A percentile compares a stretch with the other conserved stretches of the same genome.
Evolutionary conservation across 805 yeast species (phyloP).

Genomic region (Wickerhamiella lipophila): DNA sequence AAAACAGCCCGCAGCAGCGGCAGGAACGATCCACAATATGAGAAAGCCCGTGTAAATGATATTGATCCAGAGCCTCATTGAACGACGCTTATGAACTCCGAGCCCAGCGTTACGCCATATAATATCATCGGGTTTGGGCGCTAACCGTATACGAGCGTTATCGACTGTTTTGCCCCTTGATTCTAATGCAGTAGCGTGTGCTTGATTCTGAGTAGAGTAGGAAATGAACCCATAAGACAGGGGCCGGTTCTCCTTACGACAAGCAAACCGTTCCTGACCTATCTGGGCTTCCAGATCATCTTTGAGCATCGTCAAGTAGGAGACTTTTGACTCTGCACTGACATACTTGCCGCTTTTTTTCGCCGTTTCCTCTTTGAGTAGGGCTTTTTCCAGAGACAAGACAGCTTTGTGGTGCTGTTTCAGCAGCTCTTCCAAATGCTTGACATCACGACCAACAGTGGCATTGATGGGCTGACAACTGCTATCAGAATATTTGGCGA

Average conservation of each 20-base stretch:
- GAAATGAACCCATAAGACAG: conserved; percentile 28
- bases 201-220: conserved; percentile 19
- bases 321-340: neutral
- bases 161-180: conserved; percentile 10
- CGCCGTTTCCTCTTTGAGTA: neutral
- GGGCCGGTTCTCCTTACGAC: conserved; percentile 12
- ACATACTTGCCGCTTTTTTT: neutral
- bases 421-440: conserved; percentile 22
- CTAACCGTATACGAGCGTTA: conserved; percentile 20
- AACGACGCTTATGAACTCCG: conserved; percentile 21
- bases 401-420: conserved; percentile 21
- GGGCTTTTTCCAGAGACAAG: conserved; percentile 20
- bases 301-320: conserved; percentile 17
- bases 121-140: conserved; percentile 29
- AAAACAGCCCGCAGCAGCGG: conserved; percentile 32
- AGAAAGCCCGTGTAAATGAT: conserved; percentile 23
- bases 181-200: conserved; percentile 21
- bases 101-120: conserved; percentile 29
- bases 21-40: conserved; percentile 31
- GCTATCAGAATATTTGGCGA: conserved; percentile 5
- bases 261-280: conserved; percentile 17
- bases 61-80: conserved; percentile 28
- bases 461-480: conserved; percentile 12
- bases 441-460: conserved; percentile 24
- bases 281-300: conserved; percentile 20